Evolutionary conservation across 1,139 yeast genomes (phyloP), one percentile per base, ranked within the genome.

Genomic region (Geotrichum fermentans): DNA sequence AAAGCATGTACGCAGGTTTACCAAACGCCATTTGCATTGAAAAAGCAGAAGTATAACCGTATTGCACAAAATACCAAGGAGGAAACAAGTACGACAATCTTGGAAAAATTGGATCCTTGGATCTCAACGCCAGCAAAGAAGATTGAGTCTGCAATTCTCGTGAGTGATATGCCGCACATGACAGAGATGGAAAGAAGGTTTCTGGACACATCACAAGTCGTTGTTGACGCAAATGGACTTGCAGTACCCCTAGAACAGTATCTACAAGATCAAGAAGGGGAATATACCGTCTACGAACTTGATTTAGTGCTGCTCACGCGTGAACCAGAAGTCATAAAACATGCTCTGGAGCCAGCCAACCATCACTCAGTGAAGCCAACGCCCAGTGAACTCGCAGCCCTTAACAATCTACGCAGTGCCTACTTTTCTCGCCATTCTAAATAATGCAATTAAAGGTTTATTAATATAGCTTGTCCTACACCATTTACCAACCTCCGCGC

Each of bases 311-410:
- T 43, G 18, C 13, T 50, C 40, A 39, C 53, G 4, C 39, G 53
- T 13, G 53, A 50, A 11, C 50, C 50, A 11, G 34, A 39, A 7
- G 45, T 40, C 17, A 42, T 50, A 13, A 29, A 28, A 7, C 38
- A 29, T 28, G 47, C 39, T 20, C 20, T 42, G 16, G 22, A 21
- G n/a, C 39, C 39, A 10, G 7, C 7, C 7, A 13, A 13, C 4
- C 24, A 36, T 11, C 39, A 36, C 4, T 4, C 21, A 18, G 14
- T 14, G 14, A 36, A 20, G 10, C 26, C 39, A 11, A 20, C 39
- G 20, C 14, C 20, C n/a, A 21, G n/a, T n/a, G 24, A 36, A 21
- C 28, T 21, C 13, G 39, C 22, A 20, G 22, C 39, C 20, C 39
- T 36, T 3, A 28, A 36, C 2, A 13, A 28, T 14, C 17, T 36